These are phyloP conservation scores for Avena insularis DNA, from an alignment of 176 grass and related monocot genomes.

Conservation along the genomic window DNA sequence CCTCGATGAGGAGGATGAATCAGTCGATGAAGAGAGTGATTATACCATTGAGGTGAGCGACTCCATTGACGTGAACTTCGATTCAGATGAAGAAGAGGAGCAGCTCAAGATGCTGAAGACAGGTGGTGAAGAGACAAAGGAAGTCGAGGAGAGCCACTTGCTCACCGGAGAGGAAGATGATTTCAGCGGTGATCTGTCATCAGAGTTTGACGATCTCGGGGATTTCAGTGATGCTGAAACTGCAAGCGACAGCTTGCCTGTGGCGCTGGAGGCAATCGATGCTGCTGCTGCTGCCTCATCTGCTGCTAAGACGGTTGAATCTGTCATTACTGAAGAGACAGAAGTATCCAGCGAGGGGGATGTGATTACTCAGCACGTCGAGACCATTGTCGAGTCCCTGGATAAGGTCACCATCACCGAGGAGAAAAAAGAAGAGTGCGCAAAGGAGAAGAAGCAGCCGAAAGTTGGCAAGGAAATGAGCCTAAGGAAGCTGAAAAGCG, in stretches of 20 bases:
- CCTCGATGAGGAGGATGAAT: not conserved
- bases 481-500: constrained; percentile 63
- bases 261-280: not conserved
- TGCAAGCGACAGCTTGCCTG: not conserved
- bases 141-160: not conserved
- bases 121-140: not conserved
- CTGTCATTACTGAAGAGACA: constrained; percentile 30
- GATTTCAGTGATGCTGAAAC: constrained; percentile 35
- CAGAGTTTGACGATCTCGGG: constrained; percentile 27
- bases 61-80: constrained; percentile 20
- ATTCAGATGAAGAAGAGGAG: constrained; percentile 12
- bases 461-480: constrained; percentile 38
- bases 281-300: constrained; percentile 34
- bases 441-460: not conserved
- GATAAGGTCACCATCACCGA: constrained; percentile 22
- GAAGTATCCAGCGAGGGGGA: not conserved
- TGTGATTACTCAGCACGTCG: constrained; percentile 21
- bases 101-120: not conserved
- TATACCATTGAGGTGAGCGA: not conserved
- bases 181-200: constrained; percentile 43
- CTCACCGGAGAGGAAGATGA: constrained; percentile 50
- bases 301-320: constrained; percentile 45
- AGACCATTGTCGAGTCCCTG: constrained; percentile 20
- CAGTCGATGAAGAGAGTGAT: constrained; percentile 9
- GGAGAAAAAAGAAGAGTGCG: not conserved